Evolutionary conservation across 192 early-diverging fungal species (phyloP).

Genomic region (Linnemannia hyalina): DNA sequence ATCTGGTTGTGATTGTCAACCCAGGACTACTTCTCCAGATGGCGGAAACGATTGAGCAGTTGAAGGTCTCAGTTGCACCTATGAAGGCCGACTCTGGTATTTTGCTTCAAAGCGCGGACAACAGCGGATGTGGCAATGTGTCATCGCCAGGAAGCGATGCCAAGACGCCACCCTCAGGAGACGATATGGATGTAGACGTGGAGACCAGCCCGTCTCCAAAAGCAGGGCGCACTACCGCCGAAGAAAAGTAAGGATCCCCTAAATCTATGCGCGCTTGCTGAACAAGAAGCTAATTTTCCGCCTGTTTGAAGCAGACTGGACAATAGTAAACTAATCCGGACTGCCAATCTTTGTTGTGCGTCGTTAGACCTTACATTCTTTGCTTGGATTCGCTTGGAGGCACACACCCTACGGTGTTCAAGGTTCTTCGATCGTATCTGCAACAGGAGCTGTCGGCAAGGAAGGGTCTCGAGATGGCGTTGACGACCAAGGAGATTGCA

Average conservation of each 20-base stretch:
- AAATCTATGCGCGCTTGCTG: background rate
- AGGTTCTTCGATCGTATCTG: constrained; percentile 29
- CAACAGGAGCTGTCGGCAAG: constrained; percentile 31
- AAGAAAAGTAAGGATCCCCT: constrained; percentile 23
- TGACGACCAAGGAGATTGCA: constrained; percentile 34
- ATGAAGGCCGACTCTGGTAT: background rate
- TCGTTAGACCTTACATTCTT: constrained; percentile 31
- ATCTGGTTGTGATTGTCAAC: constrained; percentile 85
- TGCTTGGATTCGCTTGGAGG: constrained; percentile 42
- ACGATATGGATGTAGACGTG: constrained; percentile 16
- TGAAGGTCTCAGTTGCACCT: background rate
- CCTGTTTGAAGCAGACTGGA: background rate
- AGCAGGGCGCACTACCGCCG: background rate
- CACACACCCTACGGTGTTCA: constrained; percentile 32
- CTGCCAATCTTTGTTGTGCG: background rate
- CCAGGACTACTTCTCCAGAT: constrained; percentile 63
- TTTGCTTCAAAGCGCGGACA: background rate
- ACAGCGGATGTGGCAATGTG: background rate
- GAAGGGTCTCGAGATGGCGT: constrained; percentile 14
- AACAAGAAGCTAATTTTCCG: background rate
- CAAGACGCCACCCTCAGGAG: background rate
- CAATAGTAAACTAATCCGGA: background rate
- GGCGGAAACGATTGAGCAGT: background rate
- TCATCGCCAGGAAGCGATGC: background rate
- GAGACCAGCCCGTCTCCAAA: background rate